These are phyloP conservation scores for Gleditsia sinensis DNA, from an alignment of 306 rosid species.

Conservation along the genomic window DNA sequence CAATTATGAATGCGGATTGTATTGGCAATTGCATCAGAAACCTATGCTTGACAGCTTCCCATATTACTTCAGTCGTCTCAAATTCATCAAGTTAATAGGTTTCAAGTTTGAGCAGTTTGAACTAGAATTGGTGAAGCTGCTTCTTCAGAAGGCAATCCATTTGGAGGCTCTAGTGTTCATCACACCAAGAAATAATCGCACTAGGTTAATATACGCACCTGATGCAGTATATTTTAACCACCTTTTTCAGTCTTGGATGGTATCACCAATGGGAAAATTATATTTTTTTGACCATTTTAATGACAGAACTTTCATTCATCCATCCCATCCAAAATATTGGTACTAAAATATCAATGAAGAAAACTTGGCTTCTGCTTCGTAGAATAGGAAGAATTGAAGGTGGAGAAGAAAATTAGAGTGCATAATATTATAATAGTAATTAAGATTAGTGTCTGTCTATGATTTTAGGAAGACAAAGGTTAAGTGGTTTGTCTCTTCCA, in stretches of 20 bases:
- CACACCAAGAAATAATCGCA: slow-evolving; percentile 9
- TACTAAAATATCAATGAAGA: neutral
- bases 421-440: too few relatives aligned
- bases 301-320: neutral
- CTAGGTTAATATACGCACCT: neutral
- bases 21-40: slow-evolving; percentile 42
- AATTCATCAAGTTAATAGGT: slow-evolving; percentile 37
- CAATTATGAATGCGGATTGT: slow-evolving; percentile 19
- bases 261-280: neutral
- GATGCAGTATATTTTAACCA: neutral
- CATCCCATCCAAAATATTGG: slow-evolving; percentile 29
- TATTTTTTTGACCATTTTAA: neutral
- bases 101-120: slow-evolving; percentile 32
- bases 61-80: slow-evolving; percentile 10
- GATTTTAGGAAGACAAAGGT: too few relatives aligned
- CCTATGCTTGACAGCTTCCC: neutral
- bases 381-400: neutral
- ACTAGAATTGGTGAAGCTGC: slow-evolving; percentile 22
- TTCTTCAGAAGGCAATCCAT: slow-evolving; percentile 23
- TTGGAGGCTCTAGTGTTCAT: slow-evolving; percentile 37
- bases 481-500: neutral
- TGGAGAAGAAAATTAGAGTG: neutral
- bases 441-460: too few relatives aligned
- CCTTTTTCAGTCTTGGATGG: slow-evolving; percentile 32
- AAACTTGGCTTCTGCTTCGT: neutral